Evolutionary conservation across 345 rosid genomes (phyloP).

Genomic region (Rhodamnia rubescens): DNA sequence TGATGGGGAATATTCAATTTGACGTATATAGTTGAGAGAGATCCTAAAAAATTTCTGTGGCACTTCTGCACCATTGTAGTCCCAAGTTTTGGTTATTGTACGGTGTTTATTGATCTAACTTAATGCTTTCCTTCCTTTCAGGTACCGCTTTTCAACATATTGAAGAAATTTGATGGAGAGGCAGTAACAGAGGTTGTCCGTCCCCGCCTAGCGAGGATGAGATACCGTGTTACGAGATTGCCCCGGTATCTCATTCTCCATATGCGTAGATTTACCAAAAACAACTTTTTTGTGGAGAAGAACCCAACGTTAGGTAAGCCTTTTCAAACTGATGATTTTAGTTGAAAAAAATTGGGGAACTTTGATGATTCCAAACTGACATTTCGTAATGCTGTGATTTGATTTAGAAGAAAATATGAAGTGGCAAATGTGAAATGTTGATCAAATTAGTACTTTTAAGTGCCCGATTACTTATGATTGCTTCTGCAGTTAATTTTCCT

Average conservation of each 20-base stretch:
- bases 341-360: neutral
- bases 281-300: conserved; percentile 89
- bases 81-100: neutral
- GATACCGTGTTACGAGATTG: conserved; percentile 62
- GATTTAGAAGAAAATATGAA: neutral
- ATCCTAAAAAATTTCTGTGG: neutral
- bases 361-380: neutral
- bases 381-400: neutral
- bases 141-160: conserved; percentile 63
- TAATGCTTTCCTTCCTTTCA: conserved; percentile 8
- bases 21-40: neutral
- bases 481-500: conserved; percentile 79
- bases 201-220: conserved; percentile 74
- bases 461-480: neutral
- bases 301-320: conserved; percentile 83
- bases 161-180: conserved; percentile 96
- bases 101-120: neutral
- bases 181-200: conserved; percentile 54
- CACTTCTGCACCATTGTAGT: neutral
- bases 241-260: conserved; percentile 82
- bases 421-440: neutral
- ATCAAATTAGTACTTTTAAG: neutral
- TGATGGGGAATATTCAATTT: neutral
- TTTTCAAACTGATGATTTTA: neutral
- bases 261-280: conserved; percentile 78